Percentiles rank a stretch among this genome's conserved stretches.
These are phyloP conservation scores for Fusarium sp. DNA, from an alignment of 2,329 filamentous ascomycete species.

Conservation along the genomic window DNA sequence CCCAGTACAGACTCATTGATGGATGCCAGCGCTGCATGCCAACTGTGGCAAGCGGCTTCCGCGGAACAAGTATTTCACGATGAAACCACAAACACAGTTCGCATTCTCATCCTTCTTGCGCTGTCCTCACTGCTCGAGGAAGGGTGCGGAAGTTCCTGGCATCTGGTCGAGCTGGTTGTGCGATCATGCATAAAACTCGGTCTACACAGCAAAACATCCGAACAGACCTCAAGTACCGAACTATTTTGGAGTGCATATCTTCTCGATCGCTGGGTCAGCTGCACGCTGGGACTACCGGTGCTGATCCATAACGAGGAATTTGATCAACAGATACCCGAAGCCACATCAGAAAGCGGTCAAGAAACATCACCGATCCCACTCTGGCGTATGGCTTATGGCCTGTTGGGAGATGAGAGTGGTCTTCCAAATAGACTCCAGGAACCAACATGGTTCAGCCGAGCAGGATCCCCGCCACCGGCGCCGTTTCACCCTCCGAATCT, in stretches of 20 bases:
- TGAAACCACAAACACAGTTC: background rate
- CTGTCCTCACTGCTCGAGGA: background rate
- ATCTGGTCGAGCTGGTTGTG: background rate
- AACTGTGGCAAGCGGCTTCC: background rate
- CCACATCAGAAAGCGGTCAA: background rate
- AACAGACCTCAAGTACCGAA: background rate
- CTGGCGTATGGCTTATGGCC: background rate
- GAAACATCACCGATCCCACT: background rate
- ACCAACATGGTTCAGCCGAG: background rate
- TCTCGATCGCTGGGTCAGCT: background rate
- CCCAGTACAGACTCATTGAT: background rate
- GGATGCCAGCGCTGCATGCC: background rate
- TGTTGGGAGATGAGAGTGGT: background rate
- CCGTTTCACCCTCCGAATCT: background rate
- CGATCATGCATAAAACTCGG: background rate
- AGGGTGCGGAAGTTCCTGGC: background rate
- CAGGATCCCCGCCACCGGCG: background rate
- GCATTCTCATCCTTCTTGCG: background rate
- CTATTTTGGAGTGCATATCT: background rate
- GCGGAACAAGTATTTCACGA: background rate
- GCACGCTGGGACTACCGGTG: background rate
- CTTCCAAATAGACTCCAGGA: background rate
- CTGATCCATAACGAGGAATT: background rate
- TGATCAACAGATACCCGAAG: background rate
- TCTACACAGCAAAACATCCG: background rate